Conservation (phyloP, 495 filamentous ascomycete species). For the Penicillium diatomitis region DNA sequence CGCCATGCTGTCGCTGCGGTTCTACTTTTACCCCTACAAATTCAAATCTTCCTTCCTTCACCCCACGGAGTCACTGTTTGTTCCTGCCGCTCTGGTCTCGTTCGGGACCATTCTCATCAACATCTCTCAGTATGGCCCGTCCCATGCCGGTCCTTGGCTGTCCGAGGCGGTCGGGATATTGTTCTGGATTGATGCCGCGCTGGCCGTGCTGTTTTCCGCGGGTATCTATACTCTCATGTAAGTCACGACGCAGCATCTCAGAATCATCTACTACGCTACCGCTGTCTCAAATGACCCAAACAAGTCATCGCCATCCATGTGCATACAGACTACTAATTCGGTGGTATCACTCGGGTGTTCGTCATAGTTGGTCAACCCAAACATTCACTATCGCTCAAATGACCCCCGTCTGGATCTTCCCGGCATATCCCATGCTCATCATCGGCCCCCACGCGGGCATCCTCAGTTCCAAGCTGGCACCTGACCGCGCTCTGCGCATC, state of each 20-base stretch:
- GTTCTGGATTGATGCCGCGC: constrained; percentile 64
- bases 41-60: constrained; percentile 65
- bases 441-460: constrained; percentile 66
- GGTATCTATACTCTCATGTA: constrained; percentile 66
- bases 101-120: constrained; percentile 73
- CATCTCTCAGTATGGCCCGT: constrained; percentile 67
- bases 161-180: constrained; percentile 49
- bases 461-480: constrained; percentile 44
- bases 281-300: too few species aligned
- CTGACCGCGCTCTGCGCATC: constrained; percentile 46
- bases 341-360: constrained; percentile 6
- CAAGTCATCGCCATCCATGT: too few species aligned
- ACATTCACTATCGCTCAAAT: constrained; percentile 78
- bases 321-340: too few species aligned
- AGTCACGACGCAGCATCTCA: background rate
- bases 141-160: constrained; percentile 59
- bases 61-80: constrained; percentile 72
- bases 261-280: too few species aligned
- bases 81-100: constrained; percentile 61
- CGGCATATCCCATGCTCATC: constrained; percentile 76
- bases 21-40: constrained; percentile 60
- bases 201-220: constrained; percentile 55
- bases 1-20: constrained; percentile 57
- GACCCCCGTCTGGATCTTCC: constrained; percentile 91
- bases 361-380: constrained; percentile 54